phyloP scores from a whole-genome alignment of 495 filamentous ascomycete species.

The Trichoderma orchidacearum region DNA sequence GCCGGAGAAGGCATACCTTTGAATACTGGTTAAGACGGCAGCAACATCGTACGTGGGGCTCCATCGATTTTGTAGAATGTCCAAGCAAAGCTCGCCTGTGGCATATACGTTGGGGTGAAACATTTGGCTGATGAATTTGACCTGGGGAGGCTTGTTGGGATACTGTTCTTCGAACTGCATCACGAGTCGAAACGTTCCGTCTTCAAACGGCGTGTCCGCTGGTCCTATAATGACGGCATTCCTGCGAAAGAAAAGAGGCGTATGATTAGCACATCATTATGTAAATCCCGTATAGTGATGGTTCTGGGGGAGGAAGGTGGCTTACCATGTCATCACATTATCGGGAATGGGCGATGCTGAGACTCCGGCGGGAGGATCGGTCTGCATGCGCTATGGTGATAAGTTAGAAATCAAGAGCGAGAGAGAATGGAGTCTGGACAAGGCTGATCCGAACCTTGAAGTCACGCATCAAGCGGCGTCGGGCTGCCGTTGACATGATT shows the following conservation, averaged over 20 bases:
- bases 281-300: background rate
- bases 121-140: conserved; percentile 98
- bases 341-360: conserved; percentile 94
- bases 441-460: conserved; percentile 63
- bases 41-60: conserved; percentile 98
- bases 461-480: conserved; percentile 91
- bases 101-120: conserved; percentile 98
- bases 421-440: background rate
- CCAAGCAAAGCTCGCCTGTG: conserved; percentile 89
- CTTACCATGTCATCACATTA: conserved; percentile 98
- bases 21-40: conserved; percentile 91
- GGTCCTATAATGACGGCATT: conserved; percentile 98
- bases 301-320: conserved; percentile 1
- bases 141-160: conserved; percentile 91
- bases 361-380: conserved; percentile 92
- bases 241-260: conserved; percentile 33
- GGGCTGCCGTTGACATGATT: conserved; percentile 83
- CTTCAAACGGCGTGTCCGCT: conserved; percentile 94
- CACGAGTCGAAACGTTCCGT: conserved; percentile 91
- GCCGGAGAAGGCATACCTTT: too few species aligned
- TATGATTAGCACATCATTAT: background rate
- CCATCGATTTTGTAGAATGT: conserved; percentile 97
- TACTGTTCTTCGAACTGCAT: conserved; percentile 99
- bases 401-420: conserved; percentile 2
- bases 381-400: conserved; percentile 81